Base-by-base conservation (phyloP, 306 rosid genomes). In the Sophora flavescens region DNA sequence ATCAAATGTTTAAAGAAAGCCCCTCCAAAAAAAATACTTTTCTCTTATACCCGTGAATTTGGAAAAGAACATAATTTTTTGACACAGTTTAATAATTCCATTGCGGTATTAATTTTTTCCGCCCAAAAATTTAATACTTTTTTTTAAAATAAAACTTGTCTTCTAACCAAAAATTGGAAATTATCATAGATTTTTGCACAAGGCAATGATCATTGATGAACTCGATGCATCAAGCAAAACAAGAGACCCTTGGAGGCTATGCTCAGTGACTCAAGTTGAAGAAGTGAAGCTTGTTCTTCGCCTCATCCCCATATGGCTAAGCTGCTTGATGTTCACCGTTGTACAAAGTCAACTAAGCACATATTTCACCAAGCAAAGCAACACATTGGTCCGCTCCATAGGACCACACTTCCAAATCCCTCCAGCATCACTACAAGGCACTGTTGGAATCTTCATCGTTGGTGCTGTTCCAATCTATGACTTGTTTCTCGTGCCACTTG, bases 231-330 rank as follows among this genome's bases (percentile, higher is more conserved):
- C 78, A 38, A 81, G 70, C 4, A 74, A 77, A 26, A 45, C 50
- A 2, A 78, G 75, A 50, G 64, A 86, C 2, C 90, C 82, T 2
- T 89, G 93, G 89, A 87, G 87, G 53, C 50, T 86, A 41, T 86
- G 93, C 71, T 74, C 89, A 6, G 39, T 68, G 3, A 70, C 17
- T 14, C 86, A 86, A 77, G 93, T 88, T 54, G 90, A 86, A 79
- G 87, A 88, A 72, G 93, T 78, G 45, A 86, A 86, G 81, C 84
- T 77, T 4, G 70, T 86, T 8, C 54, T 82, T 16, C 78, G 90
- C n/a, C 78, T 88, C 4, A 68, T 86, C 28, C 93, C 90, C 30
- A 42, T 86, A 45, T 88, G 90, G 90, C 53, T 88, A 2, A 69
- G 86, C 1, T 86, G 88, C 68, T 33, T 89, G 10, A 86, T 86